Evolutionary conservation across 2,329 filamentous ascomycete species (phyloP).

Genomic region (Aspergillus niger): DNA sequence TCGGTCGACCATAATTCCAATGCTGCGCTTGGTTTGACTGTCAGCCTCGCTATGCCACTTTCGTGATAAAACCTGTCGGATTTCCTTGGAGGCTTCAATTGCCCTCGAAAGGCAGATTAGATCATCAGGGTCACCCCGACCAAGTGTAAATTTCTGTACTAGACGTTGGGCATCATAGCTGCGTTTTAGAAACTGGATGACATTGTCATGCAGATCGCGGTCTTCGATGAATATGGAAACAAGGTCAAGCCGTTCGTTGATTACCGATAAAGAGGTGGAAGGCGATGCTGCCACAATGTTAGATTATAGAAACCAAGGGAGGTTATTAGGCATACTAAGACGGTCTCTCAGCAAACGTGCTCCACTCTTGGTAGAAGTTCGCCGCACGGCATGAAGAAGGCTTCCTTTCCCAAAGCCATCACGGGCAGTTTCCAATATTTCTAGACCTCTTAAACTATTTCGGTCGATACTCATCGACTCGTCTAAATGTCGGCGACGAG

Average conservation of each 20-base stretch:
- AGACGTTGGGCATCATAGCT: slow-evolving; percentile 86
- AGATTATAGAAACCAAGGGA: slow-evolving; percentile 6
- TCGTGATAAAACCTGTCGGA: slow-evolving; percentile 46
- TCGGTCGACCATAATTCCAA: slow-evolving; percentile 35
- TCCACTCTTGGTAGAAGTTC: slow-evolving; percentile 89
- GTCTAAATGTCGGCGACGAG: slow-evolving; percentile 70
- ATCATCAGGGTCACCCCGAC: slow-evolving; percentile 89
- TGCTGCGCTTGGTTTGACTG: slow-evolving; percentile 25
- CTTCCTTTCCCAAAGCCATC: slow-evolving; percentile 81
- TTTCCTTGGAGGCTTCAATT: slow-evolving; percentile 70
- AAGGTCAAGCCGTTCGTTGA: slow-evolving; percentile 77
- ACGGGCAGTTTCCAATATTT: slow-evolving; percentile 82
- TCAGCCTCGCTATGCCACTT: slow-evolving; percentile 26
- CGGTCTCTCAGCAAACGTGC: slow-evolving; percentile 80
- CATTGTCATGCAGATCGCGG: slow-evolving; percentile 67
- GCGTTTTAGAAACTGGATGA: slow-evolving; percentile 68
- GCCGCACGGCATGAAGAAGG: slow-evolving; percentile 82
- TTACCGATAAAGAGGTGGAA: slow-evolving; percentile 79
- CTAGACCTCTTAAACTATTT: slow-evolving; percentile 84
- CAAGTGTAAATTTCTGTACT: slow-evolving; percentile 90
- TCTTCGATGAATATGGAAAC: slow-evolving; percentile 73
- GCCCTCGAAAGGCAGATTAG: slow-evolving; percentile 81
- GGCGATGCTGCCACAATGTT: slow-evolving; percentile 61
- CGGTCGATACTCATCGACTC: slow-evolving; percentile 90
- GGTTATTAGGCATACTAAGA: slow-evolving; percentile 58